phyloP scores from a whole-genome alignment of 768 basidiomycete genomes.

The Tephrocybe sp. region DNA sequence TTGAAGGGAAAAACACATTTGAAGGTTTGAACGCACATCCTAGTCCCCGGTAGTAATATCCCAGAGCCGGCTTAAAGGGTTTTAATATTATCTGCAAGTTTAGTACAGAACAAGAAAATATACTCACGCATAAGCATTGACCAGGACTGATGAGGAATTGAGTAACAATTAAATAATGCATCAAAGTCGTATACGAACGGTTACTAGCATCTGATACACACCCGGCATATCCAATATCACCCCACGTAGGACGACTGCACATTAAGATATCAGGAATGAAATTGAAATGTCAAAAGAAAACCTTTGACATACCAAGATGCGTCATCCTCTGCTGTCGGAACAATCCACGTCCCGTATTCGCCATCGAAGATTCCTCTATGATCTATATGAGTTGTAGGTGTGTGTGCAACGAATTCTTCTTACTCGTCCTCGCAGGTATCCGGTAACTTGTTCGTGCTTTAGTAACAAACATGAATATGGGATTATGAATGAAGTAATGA shows the following conservation, averaged over 20 bases:
- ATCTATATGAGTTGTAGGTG: neutral
- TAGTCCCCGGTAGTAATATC: neutral
- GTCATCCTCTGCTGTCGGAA: neutral
- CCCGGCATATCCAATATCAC: neutral
- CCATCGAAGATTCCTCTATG: neutral
- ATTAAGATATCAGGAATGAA: no score
- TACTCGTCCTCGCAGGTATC: neutral
- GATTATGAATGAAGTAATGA: no score
- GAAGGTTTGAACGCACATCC: neutral
- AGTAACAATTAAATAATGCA: neutral
- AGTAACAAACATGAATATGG: neutral
- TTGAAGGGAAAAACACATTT: neutral
- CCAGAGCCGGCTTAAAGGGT: neutral
- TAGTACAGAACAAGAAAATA: neutral
- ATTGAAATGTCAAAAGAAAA: neutral
- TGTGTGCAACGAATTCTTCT: neutral
- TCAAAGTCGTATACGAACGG: neutral
- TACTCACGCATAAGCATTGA: neutral
- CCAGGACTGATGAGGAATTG: neutral
- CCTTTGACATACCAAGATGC: neutral
- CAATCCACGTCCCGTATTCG: neutral
- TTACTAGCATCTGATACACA: neutral
- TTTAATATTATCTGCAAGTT: neutral
- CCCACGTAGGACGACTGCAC: no score
- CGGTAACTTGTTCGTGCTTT: neutral